phyloP scores from a whole-genome alignment of 108 stramenopile species.

The Conticribra guillardii region DNA sequence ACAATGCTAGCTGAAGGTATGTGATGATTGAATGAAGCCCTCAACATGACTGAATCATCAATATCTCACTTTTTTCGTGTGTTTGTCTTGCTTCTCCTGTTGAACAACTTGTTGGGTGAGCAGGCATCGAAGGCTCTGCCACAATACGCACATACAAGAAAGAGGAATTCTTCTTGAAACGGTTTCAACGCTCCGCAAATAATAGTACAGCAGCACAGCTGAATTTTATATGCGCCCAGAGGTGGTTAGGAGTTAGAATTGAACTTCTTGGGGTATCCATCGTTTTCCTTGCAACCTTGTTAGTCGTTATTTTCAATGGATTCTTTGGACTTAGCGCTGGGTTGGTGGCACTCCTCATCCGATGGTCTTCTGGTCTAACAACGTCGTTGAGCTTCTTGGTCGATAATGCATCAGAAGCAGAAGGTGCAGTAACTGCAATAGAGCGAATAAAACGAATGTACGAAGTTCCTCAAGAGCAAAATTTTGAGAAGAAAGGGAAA shows the following conservation, averaged over 20 bases:
- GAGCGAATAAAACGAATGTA: conserved; percentile 84
- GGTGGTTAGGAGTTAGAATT: conserved; percentile 79
- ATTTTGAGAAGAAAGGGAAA: conserved; percentile 34
- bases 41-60: no score
- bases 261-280: conserved; percentile 79
- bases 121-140: conserved; percentile 75
- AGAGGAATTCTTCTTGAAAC: conserved; percentile 51
- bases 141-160: conserved; percentile 75
- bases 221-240: conserved; percentile 80
- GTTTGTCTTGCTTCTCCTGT: no score
- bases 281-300: conserved; percentile 60
- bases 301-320: conserved; percentile 70
- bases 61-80: no score
- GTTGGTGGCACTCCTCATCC: conserved; percentile 75
- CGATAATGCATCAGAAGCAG: conserved; percentile 70
- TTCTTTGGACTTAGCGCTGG: conserved; percentile 58
- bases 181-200: conserved; percentile 59
- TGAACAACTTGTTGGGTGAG: no score
- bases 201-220: conserved; percentile 65
- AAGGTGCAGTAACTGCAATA: conserved; percentile 84
- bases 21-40: not conserved
- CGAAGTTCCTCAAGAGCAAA: conserved; percentile 63
- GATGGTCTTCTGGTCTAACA: conserved; percentile 81
- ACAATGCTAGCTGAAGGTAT: conserved; percentile 72
- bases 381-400: conserved; percentile 80